Evolutionary conservation across 179 eudicot species (phyloP).

Genomic region (Gypsophila paniculata): DNA sequence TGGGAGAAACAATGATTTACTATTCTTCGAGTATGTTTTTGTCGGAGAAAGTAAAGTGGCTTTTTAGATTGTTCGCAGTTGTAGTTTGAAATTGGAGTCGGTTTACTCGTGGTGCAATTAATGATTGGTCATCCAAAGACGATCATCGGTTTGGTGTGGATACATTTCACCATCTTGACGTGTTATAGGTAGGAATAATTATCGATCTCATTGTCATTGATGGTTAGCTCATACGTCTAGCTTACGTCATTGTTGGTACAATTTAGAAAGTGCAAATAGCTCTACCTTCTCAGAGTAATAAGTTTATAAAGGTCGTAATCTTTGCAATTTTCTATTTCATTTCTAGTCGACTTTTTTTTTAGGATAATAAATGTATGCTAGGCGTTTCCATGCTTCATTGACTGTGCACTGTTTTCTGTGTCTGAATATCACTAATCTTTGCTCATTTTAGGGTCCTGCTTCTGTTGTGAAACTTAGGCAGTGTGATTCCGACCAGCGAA

Average conservation of each 20-base stretch:
- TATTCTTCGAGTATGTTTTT: no score
- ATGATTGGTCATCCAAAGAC: background rate
- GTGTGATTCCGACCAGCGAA: conserved; percentile 31
- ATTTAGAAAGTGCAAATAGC: no score
- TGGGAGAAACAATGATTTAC: no score
- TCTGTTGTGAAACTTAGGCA: conserved; percentile 46
- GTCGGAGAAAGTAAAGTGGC: background rate
- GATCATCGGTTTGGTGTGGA: background rate
- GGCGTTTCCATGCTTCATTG: no score
- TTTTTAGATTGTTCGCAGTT: no score
- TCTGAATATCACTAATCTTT: background rate
- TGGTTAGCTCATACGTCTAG: background rate
- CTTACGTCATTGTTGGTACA: background rate
- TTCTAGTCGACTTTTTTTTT: no score
- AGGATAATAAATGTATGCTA: no score
- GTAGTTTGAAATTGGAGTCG: background rate
- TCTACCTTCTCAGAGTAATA: background rate
- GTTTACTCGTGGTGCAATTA: background rate
- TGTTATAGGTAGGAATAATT: background rate
- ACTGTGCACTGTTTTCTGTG: no score
- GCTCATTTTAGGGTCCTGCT: background rate
- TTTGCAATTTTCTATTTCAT: background rate
- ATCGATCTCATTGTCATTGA: background rate
- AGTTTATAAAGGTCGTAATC: background rate
- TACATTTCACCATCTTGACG: background rate